Evolutionary conservation across 2,329 filamentous ascomycete species (phyloP).

Genomic region (Geosmithia morbida): DNA sequence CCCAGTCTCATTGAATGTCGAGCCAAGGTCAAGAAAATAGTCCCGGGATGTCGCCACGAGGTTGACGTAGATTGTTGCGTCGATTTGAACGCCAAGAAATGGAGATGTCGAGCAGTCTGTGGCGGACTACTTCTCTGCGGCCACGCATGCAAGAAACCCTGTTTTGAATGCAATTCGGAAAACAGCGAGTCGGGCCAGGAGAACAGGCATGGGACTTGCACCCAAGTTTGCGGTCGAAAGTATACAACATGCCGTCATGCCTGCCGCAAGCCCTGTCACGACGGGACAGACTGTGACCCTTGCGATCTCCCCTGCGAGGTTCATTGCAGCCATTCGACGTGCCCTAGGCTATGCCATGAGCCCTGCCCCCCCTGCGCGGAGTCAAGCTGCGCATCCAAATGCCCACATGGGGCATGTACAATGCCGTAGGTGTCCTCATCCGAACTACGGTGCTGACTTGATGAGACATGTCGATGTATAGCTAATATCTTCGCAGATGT

Average conservation of each 20-base stretch:
- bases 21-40: slow-evolving; percentile 24
- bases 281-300: slow-evolving; percentile 24
- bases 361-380: slow-evolving; percentile 48
- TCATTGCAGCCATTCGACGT: slow-evolving; percentile 40
- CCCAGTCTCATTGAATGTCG: slow-evolving; percentile 31
- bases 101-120: slow-evolving; percentile 35
- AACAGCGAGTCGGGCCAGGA: slow-evolving; percentile 12
- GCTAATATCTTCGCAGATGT: slow-evolving; percentile 33
- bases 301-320: slow-evolving; percentile 38
- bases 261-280: slow-evolving; percentile 39
- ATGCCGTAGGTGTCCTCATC: slow-evolving; percentile 37
- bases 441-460: slow-evolving; percentile 10
- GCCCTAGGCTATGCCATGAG: slow-evolving; percentile 39
- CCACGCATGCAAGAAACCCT: slow-evolving; percentile 37
- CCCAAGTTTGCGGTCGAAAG: slow-evolving; percentile 28
- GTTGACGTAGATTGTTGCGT: slow-evolving; percentile 32
- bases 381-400: slow-evolving; percentile 34
- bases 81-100: slow-evolving; percentile 25
- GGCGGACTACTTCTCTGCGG: slow-evolving; percentile 34
- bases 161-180: slow-evolving; percentile 29
- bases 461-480: no score
- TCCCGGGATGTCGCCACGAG: slow-evolving; percentile 41
- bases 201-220: slow-evolving; percentile 31
- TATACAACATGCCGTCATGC: slow-evolving; percentile 41
- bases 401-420: slow-evolving; percentile 33